Evolutionary conservation across 2,329 filamentous ascomycete species (phyloP).

Genomic region (Arachnomyces sp.): DNA sequence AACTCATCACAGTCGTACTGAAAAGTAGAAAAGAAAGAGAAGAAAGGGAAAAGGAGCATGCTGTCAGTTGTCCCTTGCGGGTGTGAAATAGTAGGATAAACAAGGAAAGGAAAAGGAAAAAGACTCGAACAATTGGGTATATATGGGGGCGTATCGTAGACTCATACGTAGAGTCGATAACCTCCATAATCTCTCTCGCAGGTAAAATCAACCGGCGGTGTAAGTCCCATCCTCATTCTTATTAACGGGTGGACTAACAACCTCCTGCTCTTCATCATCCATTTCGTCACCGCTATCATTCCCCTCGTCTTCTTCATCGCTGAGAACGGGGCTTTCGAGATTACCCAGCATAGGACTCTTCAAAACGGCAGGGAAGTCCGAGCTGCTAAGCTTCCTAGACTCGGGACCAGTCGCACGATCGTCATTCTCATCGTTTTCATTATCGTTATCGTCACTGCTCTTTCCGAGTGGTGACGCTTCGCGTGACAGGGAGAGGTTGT

Average conservation of each 20-base stretch:
- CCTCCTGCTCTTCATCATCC: conserved; percentile 4
- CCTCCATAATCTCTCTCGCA: too few species aligned
- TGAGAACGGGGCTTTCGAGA: conserved; percentile 7
- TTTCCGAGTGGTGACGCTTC: neutral
- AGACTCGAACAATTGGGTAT: too few species aligned
- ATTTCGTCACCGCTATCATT: neutral
- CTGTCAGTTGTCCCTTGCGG: too few species aligned
- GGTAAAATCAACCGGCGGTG: too few species aligned
- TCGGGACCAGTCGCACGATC: conserved; percentile 5
- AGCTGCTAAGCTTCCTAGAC: conserved; percentile 5
- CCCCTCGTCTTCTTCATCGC: conserved; percentile 4
- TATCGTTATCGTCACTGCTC: neutral
- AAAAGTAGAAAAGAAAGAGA: too few species aligned
- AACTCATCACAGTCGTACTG: too few species aligned
- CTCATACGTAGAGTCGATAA: too few species aligned
- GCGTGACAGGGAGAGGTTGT: neutral
- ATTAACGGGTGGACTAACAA: neutral
- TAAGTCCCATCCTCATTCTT: too few species aligned
- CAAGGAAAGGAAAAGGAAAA: too few species aligned
- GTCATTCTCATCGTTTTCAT: conserved; percentile 6
- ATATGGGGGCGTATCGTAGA: too few species aligned
- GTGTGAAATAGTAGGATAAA: too few species aligned
- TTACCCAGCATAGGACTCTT: conserved; percentile 10
- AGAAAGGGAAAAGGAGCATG: too few species aligned
- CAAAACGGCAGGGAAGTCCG: conserved; percentile 7